Base-by-base conservation (phyloP, 306 rosid species). In the Fagus sylvatica region DNA sequence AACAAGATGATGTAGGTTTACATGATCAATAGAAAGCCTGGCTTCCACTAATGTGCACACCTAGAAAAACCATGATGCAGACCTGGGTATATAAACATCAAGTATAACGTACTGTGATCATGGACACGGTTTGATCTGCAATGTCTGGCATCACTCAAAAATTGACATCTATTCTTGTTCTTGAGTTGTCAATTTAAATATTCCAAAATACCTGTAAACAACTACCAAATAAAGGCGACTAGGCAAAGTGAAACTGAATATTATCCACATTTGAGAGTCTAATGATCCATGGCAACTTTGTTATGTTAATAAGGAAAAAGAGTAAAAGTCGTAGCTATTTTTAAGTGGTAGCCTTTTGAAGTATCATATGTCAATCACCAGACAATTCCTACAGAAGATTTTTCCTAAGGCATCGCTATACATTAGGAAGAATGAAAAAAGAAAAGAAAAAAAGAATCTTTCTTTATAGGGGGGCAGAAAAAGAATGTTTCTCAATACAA, bases 401-500 rank as follows among this genome's bases (percentile, higher is more conserved):
- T 61, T 59, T 59, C 68, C 41, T 37, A 4, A 32, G 68, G 42
- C 68, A 43, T 60, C 37, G 78, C 80, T 61, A 87, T 69, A 84
- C 84, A 84, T 69, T 22, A 43, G 79, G 67, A 30, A 42, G 40
- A 62, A 65, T 43, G 54, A 16, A 37, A 34, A 17, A 22, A 64
- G 61, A 48, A 22, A 22, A 22, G 28, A 22, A 22, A 28, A 33
- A 55, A 69, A 76, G 61, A 71, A 73, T 48, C 79, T 80, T 76
- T 80, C 57, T 67, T 65, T n/a, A 53, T 54, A 42, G 36, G 11
- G 37, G 32, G 15, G 34, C 76, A 65, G 51, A 80, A 37, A 49
- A 74, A 36, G 53, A 53, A 41, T 41, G 76, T 59, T 72, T 84
- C 74, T 73, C 46, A 69, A 37, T 68, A 81, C 74, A 82, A 57